Conservation (phyloP, 495 filamentous ascomycete species). For the Aspergillus avenaceus region DNA sequence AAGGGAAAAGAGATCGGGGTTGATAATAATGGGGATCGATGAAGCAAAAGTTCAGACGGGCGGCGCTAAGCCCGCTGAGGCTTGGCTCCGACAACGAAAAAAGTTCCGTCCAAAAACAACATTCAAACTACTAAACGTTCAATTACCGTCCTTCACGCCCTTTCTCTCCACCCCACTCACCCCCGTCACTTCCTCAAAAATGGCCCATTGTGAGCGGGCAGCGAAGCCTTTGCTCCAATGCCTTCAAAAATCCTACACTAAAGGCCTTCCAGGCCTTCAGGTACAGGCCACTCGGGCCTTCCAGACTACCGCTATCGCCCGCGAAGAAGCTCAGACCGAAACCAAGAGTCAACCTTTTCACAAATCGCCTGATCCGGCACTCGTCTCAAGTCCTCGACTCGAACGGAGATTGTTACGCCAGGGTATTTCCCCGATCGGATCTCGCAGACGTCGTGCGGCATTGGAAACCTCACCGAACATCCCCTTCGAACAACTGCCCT, state of each 20-base stretch:
- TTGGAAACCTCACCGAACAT: conserved; percentile 61
- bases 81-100: conserved; percentile 34
- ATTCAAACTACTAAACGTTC: conserved; percentile 2
- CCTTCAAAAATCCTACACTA: conserved; percentile 46
- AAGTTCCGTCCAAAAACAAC: conserved; percentile 35
- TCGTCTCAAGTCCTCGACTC: conserved; percentile 48
- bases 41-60: conserved; percentile 37
- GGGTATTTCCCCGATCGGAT: conserved; percentile 65
- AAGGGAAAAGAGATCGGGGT: conserved; percentile 8
- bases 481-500: conserved; percentile 89
- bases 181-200: conserved; percentile 30
- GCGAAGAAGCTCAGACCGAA: conserved; percentile 38
- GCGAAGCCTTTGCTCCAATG: conserved; percentile 63
- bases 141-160: conserved; percentile 11
- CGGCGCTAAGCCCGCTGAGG: conserved; percentile 28
- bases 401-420: conserved; percentile 57
- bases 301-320: conserved; percentile 33
- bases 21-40: conserved; percentile 15
- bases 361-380: conserved; percentile 44
- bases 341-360: conserved; percentile 30
- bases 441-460: conserved; percentile 76
- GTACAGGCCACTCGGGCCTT: conserved; percentile 33
- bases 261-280: conserved; percentile 27
- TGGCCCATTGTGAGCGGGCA: conserved; percentile 68
- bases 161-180: conserved; percentile 5